phyloP scores from a whole-genome alignment of 2,329 filamentous ascomycete species.

The Fusarium lyarnte region DNA sequence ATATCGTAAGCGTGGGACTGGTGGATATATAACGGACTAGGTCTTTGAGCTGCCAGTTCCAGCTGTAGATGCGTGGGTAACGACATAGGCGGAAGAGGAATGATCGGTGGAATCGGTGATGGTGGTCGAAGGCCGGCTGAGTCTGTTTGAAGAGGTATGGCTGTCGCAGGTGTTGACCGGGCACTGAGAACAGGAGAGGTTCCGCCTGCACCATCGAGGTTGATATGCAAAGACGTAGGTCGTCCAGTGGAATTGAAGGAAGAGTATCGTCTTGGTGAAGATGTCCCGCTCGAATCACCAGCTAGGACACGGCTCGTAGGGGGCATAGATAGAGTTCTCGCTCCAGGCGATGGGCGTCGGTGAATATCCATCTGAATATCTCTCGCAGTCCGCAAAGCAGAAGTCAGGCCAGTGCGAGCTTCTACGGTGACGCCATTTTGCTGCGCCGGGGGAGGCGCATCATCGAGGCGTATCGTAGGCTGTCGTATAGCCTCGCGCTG shows the following conservation, averaged over 20 bases:
- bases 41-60: constrained; percentile 69
- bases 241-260: constrained; percentile 58
- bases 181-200: constrained; percentile 29
- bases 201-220: constrained; percentile 42
- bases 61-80: constrained; percentile 72
- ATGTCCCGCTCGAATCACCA: constrained; percentile 40
- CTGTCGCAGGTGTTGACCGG: constrained; percentile 38
- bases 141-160: constrained; percentile 39
- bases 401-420: constrained; percentile 16
- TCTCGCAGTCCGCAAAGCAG: constrained; percentile 19
- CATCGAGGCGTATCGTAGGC: constrained; percentile 44
- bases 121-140: constrained; percentile 47
- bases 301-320: constrained; percentile 57
- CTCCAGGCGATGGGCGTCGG: constrained; percentile 48
- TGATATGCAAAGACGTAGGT: constrained; percentile 58
- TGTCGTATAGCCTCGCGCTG: constrained; percentile 46
- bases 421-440: constrained; percentile 43
- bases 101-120: constrained; percentile 63
- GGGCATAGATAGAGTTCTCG: constrained; percentile 62
- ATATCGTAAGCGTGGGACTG: constrained; percentile 64
- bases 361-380: constrained; percentile 34
- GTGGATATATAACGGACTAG: constrained; percentile 73
- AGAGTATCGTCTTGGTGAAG: constrained; percentile 59
- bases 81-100: constrained; percentile 73
- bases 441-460: constrained; percentile 25